Conservation (phyloP, 352 stramenopile genomes). For the Globisporangium spinosum region DNA sequence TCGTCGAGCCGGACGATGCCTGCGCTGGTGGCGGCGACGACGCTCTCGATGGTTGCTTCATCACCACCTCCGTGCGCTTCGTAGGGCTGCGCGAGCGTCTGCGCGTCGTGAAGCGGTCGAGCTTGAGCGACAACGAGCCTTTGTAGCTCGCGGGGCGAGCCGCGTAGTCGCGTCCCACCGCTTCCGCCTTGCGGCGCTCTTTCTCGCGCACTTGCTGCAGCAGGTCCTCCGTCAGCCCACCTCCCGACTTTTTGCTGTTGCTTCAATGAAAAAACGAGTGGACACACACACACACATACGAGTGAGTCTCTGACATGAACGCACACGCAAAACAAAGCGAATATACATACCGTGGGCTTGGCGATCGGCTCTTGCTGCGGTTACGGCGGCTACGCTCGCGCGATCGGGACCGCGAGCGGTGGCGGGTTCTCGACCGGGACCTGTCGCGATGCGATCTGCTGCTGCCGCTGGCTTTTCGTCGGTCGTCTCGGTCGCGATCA, state of each 20-base stretch:
- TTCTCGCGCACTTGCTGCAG: slow-evolving; percentile 90
- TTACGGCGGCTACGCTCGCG: slow-evolving; percentile 17
- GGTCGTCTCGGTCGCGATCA: slow-evolving; percentile 3
- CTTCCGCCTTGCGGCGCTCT: slow-evolving; percentile 88
- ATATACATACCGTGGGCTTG: slow-evolving; percentile 16
- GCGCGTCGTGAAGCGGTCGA: slow-evolving; percentile 84
- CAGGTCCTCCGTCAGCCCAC: slow-evolving; percentile 64
- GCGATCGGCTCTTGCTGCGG: slow-evolving; percentile 20
- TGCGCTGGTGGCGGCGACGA: slow-evolving; percentile 2
- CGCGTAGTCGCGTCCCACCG: slow-evolving; percentile 88
- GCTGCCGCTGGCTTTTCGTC: background rate
- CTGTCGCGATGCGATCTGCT: slow-evolving; percentile 31
- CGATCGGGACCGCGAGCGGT: slow-evolving; percentile 41
- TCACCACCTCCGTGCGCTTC: slow-evolving; percentile 50
- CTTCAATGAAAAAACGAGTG: background rate
- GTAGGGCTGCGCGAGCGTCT: slow-evolving; percentile 63
- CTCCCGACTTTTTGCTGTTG: slow-evolving; percentile 5
- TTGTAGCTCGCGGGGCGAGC: slow-evolving; percentile 91
- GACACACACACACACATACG: slow-evolving; percentile 13
- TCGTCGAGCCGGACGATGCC: background rate
- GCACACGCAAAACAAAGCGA: background rate
- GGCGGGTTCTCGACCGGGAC: slow-evolving; percentile 36
- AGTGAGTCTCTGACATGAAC: background rate
- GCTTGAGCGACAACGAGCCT: slow-evolving; percentile 88
- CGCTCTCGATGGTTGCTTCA: slow-evolving; percentile 30